These are phyloP conservation scores for Trichosporon sp. DNA, from an alignment of 1,284 basidiomycete species.

Conservation along the genomic window DNA sequence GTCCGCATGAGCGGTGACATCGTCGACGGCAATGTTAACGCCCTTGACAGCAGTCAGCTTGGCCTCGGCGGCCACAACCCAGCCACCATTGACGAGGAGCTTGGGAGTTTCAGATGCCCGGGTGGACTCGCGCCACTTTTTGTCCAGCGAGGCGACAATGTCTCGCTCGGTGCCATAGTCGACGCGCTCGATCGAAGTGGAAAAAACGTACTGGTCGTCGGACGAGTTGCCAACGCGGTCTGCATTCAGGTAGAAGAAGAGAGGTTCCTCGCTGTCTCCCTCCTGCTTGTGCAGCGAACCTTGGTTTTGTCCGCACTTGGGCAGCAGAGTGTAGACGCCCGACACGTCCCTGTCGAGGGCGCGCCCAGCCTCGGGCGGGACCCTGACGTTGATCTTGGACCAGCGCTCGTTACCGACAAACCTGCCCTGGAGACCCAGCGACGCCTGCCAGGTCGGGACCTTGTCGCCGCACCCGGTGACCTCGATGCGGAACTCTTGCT, in stretches of 20 bases:
- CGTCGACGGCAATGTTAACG: constrained; percentile 43
- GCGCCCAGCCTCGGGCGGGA: constrained; percentile 61
- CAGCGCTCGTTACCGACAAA: constrained; percentile 70
- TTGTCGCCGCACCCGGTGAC: constrained; percentile 70
- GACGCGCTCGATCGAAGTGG: constrained; percentile 71
- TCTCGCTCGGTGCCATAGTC: constrained; percentile 79
- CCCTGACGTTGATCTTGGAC: constrained; percentile 67
- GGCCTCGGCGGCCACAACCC: constrained; percentile 58
- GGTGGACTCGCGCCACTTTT: constrained; percentile 74
- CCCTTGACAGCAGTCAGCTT: constrained; percentile 47
- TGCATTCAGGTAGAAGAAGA: constrained; percentile 85
- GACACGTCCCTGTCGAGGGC: constrained; percentile 78
- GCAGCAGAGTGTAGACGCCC: constrained; percentile 75
- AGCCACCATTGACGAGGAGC: constrained; percentile 67
- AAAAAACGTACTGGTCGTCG: constrained; percentile 79
- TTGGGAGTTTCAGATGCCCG: constrained; percentile 56
- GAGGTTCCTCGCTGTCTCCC: constrained; percentile 58
- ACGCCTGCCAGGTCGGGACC: constrained; percentile 81
- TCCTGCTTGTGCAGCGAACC: constrained; percentile 73
- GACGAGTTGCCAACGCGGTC: constrained; percentile 72
- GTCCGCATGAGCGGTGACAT: constrained; percentile 56
- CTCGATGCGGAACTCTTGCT: constrained; percentile 63
- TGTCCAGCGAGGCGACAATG: constrained; percentile 69
- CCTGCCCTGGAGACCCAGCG: constrained; percentile 73
- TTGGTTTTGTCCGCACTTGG: constrained; percentile 87